Percentiles rank a stretch among this genome's conserved stretches.
Conservation (phyloP, 2,329 filamentous ascomycete species). For the Fusarium pseudonygamai region DNA sequence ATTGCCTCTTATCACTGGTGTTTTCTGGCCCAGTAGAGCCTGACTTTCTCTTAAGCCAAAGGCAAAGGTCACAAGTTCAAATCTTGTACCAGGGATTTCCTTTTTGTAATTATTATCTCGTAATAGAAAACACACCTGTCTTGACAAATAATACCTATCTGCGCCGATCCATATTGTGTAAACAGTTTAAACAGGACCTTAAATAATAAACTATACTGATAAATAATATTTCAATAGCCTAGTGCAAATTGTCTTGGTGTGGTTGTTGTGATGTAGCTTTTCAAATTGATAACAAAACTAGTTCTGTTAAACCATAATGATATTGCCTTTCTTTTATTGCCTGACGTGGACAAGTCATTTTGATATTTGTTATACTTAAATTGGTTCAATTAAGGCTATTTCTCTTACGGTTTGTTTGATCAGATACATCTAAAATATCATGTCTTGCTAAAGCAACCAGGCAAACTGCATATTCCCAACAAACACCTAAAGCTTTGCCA, state of each 20-base stretch:
- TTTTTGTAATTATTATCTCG: background rate
- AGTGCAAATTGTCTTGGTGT: no score
- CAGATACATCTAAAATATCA: accelerated
- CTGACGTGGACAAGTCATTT: accelerated
- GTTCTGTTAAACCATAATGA: no score
- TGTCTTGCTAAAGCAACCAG: background rate
- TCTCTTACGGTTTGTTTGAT: accelerated
- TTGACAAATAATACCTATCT: no score
- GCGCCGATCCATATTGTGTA: no score
- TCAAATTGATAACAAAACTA: no score
- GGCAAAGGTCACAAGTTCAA: background rate
- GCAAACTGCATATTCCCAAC: background rate
- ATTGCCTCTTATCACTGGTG: background rate
- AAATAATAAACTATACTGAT: no score
- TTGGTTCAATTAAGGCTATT: background rate
- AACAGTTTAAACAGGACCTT: no score
- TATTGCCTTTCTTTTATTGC: background rate
- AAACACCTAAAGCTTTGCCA: background rate
- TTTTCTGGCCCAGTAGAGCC: no score
- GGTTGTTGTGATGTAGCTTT: no score
- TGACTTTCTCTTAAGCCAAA: background rate
- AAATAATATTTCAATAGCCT: no score
- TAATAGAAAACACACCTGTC: no score
- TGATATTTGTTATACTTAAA: accelerated
- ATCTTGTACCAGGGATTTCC: background rate